Evolutionary conservation across 1,284 basidiomycete genomes (phyloP).

Genomic region (Leccinum subrobustum): DNA sequence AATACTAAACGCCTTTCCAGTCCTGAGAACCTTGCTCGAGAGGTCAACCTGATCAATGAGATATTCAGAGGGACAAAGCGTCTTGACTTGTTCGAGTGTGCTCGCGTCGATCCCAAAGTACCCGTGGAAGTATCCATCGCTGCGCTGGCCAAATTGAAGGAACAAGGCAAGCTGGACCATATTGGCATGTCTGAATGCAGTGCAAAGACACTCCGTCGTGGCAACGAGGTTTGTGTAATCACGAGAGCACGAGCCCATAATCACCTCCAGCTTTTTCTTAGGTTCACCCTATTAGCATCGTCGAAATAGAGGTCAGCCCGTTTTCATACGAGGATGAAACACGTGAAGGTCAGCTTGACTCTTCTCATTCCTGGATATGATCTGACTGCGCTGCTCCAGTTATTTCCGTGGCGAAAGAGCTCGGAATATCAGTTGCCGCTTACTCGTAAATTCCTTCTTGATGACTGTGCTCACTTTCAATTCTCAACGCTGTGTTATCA

Average conservation of each 20-base stretch:
- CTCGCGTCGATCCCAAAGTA: constrained; percentile 39
- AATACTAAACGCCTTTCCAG: constrained; percentile 15
- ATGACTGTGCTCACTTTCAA: background rate
- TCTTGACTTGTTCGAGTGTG: constrained; percentile 50
- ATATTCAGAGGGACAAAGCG: constrained; percentile 46
- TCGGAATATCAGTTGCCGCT: constrained; percentile 50
- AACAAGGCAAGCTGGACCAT: constrained; percentile 47
- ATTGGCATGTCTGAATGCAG: constrained; percentile 54
- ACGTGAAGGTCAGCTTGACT: constrained; percentile 32
- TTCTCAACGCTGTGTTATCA: constrained; percentile 15
- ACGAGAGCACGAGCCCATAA: background rate
- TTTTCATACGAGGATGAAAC: constrained; percentile 48
- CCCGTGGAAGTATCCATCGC: constrained; percentile 39
- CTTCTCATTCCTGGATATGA: background rate
- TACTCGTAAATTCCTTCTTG: constrained; percentile 42
- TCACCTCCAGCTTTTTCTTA: constrained; percentile 12
- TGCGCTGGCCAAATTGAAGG: constrained; percentile 34
- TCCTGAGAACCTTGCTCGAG: constrained; percentile 38
- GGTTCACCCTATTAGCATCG: constrained; percentile 47
- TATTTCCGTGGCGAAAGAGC: constrained; percentile 40
- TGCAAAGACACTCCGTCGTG: constrained; percentile 49
- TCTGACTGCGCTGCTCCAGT: constrained; percentile 33
- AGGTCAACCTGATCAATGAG: constrained; percentile 40
- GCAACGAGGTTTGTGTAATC: constrained; percentile 32
- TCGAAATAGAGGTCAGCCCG: constrained; percentile 55